Evolutionary conservation across 257 asterid species (phyloP).

Genomic region (Solanum sitiens): DNA sequence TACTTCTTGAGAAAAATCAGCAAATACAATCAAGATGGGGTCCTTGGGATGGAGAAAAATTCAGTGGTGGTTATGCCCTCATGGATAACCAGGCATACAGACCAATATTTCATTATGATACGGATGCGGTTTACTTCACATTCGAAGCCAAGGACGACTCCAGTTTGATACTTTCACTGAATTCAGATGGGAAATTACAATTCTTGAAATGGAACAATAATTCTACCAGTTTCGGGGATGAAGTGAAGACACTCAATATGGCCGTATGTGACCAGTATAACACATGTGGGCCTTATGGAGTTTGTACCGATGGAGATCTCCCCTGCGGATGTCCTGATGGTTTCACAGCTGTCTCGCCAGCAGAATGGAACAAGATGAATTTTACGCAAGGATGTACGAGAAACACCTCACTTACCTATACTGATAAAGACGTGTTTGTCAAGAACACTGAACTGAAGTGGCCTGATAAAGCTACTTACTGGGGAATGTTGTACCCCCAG

Average conservation of each 20-base stretch:
- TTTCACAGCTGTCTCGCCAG: constrained; percentile 12
- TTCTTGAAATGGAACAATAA: constrained; percentile 22
- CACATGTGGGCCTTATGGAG: constrained; percentile 30
- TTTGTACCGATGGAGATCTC: constrained; percentile 9
- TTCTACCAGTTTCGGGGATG: constrained; percentile 14
- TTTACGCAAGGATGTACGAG: constrained; percentile 17
- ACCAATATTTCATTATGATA: neutral
- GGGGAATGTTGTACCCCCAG: constrained; percentile 1
- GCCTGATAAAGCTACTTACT: constrained; percentile 21
- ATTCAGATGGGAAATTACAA: constrained; percentile 16
- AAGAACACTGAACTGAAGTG: constrained; percentile 14
- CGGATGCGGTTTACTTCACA: constrained; percentile 16
- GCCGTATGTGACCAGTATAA: constrained; percentile 27
- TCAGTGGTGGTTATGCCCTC: constrained; percentile 13
- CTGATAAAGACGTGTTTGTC: constrained; percentile 18
- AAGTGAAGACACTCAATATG: constrained; percentile 10
- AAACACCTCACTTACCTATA: constrained; percentile 6
- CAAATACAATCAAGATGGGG: constrained; percentile 25
- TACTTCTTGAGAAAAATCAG: constrained; percentile 21
- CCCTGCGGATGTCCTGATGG: constrained; percentile 27
- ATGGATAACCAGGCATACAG: constrained; percentile 6
- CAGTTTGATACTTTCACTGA: constrained; percentile 14
- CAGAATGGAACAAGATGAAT: constrained; percentile 15
- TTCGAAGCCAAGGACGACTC: constrained; percentile 14
- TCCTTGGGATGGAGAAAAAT: constrained; percentile 31